Percentiles rank a stretch among this genome's conserved stretches.
phyloP scores from a whole-genome alignment of 2,329 filamentous ascomycete genomes.

The Fusarium ambrosium region DNA sequence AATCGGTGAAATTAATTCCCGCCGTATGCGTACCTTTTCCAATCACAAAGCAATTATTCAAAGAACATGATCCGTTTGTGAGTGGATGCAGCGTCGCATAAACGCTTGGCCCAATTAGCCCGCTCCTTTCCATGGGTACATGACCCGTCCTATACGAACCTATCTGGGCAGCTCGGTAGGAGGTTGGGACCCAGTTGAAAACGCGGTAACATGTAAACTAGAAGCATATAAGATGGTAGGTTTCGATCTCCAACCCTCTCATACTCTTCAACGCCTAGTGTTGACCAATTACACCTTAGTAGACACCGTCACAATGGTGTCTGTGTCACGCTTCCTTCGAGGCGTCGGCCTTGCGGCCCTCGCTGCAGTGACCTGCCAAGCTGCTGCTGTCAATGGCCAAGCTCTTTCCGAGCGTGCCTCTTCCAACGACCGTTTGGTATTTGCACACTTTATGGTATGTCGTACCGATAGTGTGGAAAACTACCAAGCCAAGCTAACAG shows the following conservation, averaged over 20 bases:
- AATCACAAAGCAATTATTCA: not conserved
- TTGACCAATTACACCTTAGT: not conserved
- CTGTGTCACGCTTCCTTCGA: conserved; percentile 12
- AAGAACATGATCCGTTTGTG: not conserved
- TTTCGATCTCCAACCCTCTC: not conserved
- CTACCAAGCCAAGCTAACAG: not conserved
- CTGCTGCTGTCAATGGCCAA: conserved; percentile 16
- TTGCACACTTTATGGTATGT: conserved; percentile 37
- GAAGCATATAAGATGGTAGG: not conserved
- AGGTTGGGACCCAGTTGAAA: not conserved
- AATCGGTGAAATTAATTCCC: not conserved
- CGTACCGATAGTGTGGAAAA: rapidly evolving
- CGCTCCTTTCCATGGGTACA: not conserved
- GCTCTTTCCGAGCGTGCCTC: conserved; percentile 22
- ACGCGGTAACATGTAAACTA: not conserved
- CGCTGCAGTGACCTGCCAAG: conserved; percentile 1
- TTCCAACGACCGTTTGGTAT: conserved; percentile 32
- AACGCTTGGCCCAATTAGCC: not conserved
- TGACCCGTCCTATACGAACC: not conserved
- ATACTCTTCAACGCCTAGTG: not conserved
- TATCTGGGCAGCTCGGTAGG: not conserved
- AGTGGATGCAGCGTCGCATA: not conserved
- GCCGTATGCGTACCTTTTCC: not conserved
- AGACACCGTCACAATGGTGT: conserved; percentile 17
- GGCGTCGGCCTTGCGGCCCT: conserved; percentile 23